Base-by-base conservation (phyloP, 1,284 basidiomycete species). In the Cryptococcus sp. region DNA sequence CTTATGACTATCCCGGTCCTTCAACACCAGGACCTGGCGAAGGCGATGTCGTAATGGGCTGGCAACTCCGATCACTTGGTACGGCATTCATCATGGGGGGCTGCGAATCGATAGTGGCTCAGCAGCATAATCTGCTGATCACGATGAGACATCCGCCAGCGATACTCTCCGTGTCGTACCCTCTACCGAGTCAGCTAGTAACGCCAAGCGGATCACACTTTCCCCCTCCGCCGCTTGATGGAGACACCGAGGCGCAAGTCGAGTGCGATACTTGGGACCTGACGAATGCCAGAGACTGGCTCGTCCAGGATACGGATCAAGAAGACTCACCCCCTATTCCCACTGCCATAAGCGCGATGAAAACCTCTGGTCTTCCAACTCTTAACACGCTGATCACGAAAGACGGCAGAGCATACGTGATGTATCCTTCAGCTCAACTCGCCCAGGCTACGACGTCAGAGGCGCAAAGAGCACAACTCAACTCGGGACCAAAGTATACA, bases 1-100 rank as follows among this genome's bases (percentile, higher is more conserved):
- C 67, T 0, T 77, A 75, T 50, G 59, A 63, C 37, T 54, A 53
- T 22, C 55, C 60, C 5, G 52, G 63, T 37, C 57, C 80, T 81
- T 47, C 75, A 79, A 29, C 84, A 78, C 71, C 83, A 84, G 91
- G 91, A 25, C 84, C 91, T 10, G 92, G 91, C 51, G 91, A 94
- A 72, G 91, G 91, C 1, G 90, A 93, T 22, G 83, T 91, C 58
- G 83, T 86, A 5, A 83, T 89, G 17, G 89, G 92, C 58, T 90
- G 90, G 23, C 81, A 82, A 17, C 80, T 94, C 19, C 73, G 88
- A 52, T 86, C 88, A 84, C 87, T 68, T 22, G 80, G 75, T 45
- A 61, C 65, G 19, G 70, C 68, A 22, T 73, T 67, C 53, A 64
- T 74, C 45, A 71, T 70, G 66, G 68, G 70, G 46, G 54, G 63